Percentiles rank a stretch among this genome's conserved stretches.
Conservation (phyloP, 768 basidiomycete species). For the Tulasnella sp. region DNA sequence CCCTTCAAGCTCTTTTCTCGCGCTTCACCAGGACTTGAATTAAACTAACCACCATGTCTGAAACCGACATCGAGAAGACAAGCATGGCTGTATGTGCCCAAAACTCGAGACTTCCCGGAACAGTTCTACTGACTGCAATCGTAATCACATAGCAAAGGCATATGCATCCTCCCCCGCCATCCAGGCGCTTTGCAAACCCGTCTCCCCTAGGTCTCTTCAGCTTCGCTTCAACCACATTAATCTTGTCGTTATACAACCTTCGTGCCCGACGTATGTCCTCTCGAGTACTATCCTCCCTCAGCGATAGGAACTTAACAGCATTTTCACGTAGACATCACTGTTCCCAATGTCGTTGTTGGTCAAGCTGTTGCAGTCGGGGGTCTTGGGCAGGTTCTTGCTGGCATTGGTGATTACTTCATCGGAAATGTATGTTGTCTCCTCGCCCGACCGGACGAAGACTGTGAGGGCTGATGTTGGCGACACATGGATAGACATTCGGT, state of each 20-base stretch:
- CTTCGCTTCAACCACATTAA: constrained; percentile 76
- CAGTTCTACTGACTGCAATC: background rate
- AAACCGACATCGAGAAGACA: no score
- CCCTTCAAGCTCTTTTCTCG: no score
- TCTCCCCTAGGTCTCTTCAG: constrained; percentile 67
- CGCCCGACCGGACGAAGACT: background rate
- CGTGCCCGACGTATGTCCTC: background rate
- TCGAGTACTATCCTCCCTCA: background rate
- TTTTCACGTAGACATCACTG: background rate
- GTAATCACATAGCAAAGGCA: background rate
- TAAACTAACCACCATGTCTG: no score
- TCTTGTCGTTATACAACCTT: constrained; percentile 67
- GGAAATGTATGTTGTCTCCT: constrained; percentile 12
- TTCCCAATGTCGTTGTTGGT: constrained; percentile 67
- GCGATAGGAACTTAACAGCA: background rate
- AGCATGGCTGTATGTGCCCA: no score
- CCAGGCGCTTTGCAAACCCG: constrained; percentile 47
- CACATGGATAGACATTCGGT: background rate
- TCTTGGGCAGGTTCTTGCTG: constrained; percentile 75
- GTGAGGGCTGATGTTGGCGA: background rate
- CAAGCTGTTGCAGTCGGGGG: constrained; percentile 85
- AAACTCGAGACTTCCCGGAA: background rate
- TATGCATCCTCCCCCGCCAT: background rate
- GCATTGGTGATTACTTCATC: constrained; percentile 68
- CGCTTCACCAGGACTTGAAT: no score